These are phyloP conservation scores for Isabelozyma pseudorhagii DNA, from an alignment of 805 yeast genomes.

Conservation along the genomic window DNA sequence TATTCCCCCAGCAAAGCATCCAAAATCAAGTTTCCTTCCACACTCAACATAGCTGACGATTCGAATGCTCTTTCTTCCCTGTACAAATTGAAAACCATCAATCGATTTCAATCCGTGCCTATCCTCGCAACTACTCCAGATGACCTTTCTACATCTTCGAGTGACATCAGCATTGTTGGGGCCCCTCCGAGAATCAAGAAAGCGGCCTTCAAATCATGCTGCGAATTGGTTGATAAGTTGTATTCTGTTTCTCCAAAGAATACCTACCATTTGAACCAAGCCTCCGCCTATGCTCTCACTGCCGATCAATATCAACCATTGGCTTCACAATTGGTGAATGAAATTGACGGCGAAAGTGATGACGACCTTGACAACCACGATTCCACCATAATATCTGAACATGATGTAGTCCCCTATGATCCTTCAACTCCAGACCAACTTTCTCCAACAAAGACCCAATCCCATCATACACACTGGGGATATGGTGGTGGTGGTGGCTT, in stretches of 20 bases:
- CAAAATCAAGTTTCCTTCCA: background rate
- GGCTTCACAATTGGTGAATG: background rate
- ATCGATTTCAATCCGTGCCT: constrained; percentile 1
- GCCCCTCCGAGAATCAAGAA: background rate
- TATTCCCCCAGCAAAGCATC: background rate
- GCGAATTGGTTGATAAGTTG: constrained; percentile 29
- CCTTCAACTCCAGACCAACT: background rate
- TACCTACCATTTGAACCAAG: constrained; percentile 30
- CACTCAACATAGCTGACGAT: background rate
- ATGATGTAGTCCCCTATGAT: background rate
- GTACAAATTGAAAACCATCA: background rate
- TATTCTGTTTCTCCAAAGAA: constrained; percentile 41
- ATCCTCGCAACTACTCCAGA: background rate
- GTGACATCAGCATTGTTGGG: background rate
- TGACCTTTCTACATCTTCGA: background rate
- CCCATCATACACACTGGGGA: constrained; percentile 8
- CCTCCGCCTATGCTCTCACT: constrained; percentile 19
- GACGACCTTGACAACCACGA: background rate
- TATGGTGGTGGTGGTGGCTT: constrained; percentile 28
- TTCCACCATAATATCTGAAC: background rate
- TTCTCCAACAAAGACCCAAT: background rate
- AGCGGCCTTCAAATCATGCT: constrained; percentile 16
- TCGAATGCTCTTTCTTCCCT: background rate
- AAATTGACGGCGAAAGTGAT: background rate
- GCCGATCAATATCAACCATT: constrained; percentile 7